Evolutionary conservation across 495 filamentous ascomycete genomes (phyloP), one percentile per base, ranked within the genome.

Genomic region (Xylaria scruposa): DNA sequence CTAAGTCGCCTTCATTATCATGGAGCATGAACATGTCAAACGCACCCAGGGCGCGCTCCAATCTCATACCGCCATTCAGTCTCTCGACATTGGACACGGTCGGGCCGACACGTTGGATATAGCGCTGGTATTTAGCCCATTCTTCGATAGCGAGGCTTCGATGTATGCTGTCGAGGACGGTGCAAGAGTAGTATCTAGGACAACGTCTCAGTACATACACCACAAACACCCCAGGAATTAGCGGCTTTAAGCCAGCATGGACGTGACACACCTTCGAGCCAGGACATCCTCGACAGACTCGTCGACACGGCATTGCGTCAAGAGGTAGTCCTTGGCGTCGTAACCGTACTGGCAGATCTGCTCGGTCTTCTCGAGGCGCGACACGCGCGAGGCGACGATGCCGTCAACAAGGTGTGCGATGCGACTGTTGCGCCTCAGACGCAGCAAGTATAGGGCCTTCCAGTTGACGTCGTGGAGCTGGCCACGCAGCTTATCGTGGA

Each of bases 11-110:
- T 53, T 89, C 85, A 17, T 87, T 85, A 58, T 90, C 90, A 70
- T 90, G 88, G 13, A 94, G 83, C 46, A 96, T 88, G 77, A 97
- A 98, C 77, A 98, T 87, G 75, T 98, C 96, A 75, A 95, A 97
- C 26, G 90, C 90, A 17, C 89, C 91, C 33, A 98, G 81, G 7
- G 91, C 93, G 58, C 87, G 85, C 78, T 97, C 95, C 49, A 97
- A 85, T 29, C 89, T 77, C 49, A 79, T 79, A n/a, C 77, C 77
- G 56, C 76, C 72, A n/a, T 76, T 79, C 49, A 79, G 49, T 70
- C 70, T 72, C 29, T 79, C 76, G 58, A 70, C 70, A 38, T 72
- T 75, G 31, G 76, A 74, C 7, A 65, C 65, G 60, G 71, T 66
- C 54, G 83, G 75, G 70, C 88, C 83, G 9, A 83, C 83, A 31